These are phyloP conservation scores for Hericium coralloides DNA, from an alignment of 768 basidiomycete genomes.

Conservation along the genomic window DNA sequence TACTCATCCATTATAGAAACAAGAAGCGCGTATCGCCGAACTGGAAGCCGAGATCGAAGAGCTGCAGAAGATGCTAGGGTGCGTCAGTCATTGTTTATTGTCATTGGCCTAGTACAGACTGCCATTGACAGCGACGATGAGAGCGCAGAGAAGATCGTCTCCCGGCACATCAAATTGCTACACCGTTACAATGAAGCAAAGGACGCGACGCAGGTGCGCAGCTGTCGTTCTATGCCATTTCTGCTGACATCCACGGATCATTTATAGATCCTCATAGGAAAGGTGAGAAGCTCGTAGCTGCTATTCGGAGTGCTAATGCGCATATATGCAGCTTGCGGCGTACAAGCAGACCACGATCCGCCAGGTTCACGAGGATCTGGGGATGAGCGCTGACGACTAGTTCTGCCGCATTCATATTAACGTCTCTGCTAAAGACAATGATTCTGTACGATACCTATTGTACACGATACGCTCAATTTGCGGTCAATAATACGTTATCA, in stretches of 20 bases:
- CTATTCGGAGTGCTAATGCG: background rate
- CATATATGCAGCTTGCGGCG: constrained; percentile 50
- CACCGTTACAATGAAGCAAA: constrained; percentile 75
- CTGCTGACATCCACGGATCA: background rate
- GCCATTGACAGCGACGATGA: constrained; percentile 22
- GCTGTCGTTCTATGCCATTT: background rate
- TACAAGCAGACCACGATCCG: constrained; percentile 61
- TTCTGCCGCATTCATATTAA: background rate
- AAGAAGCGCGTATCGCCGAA: constrained; percentile 37
- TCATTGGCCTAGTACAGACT: background rate
- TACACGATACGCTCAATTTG: background rate
- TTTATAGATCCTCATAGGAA: constrained; percentile 66
- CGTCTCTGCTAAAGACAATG: background rate
- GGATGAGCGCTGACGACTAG: constrained; percentile 49
- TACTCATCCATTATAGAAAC: constrained; percentile 29
- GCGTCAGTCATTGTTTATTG: constrained; percentile 6
- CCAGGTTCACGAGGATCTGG: constrained; percentile 68
- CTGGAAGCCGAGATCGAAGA: constrained; percentile 40
- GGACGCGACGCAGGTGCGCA: constrained; percentile 61
- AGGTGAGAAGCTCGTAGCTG: constrained; percentile 31
- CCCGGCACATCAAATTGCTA: constrained; percentile 55
- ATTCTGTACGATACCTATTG: background rate
- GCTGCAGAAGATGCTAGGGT: constrained; percentile 43
- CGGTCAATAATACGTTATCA: too few species aligned
- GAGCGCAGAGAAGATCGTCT: constrained; percentile 47